Conservation (phyloP, 352 stramenopile species). For the Globisporangium splendens region DNA sequence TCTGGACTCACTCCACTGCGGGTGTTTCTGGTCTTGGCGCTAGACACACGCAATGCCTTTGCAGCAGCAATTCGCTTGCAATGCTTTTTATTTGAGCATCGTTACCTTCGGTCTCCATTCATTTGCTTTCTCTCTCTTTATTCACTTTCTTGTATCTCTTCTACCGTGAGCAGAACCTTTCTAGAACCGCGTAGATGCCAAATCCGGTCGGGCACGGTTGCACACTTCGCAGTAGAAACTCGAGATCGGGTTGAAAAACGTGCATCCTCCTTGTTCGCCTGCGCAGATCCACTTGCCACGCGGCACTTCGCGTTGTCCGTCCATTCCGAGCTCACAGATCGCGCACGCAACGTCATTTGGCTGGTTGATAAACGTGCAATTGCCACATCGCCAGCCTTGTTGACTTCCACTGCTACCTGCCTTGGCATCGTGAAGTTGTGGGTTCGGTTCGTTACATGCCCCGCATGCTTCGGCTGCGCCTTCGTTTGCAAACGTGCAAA, state of each 20-base stretch:
- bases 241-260: slow-evolving; percentile 79
- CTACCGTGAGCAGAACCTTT: no score
- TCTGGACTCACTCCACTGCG: background rate
- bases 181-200: slow-evolving; percentile 74
- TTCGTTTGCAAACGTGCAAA: slow-evolving; percentile 83
- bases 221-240: slow-evolving; percentile 90
- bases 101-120: background rate
- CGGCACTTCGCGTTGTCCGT: slow-evolving; percentile 72
- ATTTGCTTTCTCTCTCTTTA: background rate
- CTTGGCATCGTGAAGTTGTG: slow-evolving; percentile 28
- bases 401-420: slow-evolving; percentile 17
- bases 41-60: no score
- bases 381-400: slow-evolving; percentile 74
- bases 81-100: no score
- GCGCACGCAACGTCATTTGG: slow-evolving; percentile 63
- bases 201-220: slow-evolving; percentile 76
- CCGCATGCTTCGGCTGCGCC: slow-evolving; percentile 30
- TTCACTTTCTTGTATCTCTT: no score
- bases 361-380: slow-evolving; percentile 88
- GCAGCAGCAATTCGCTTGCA: no score
- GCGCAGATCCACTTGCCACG: slow-evolving; percentile 85
- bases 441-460: slow-evolving; percentile 64
- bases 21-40: no score
- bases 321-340: slow-evolving; percentile 81
- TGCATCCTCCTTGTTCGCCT: slow-evolving; percentile 80